Base-by-base conservation (phyloP, 257 asterid species). In the Solanum ossicruentum region DNA sequence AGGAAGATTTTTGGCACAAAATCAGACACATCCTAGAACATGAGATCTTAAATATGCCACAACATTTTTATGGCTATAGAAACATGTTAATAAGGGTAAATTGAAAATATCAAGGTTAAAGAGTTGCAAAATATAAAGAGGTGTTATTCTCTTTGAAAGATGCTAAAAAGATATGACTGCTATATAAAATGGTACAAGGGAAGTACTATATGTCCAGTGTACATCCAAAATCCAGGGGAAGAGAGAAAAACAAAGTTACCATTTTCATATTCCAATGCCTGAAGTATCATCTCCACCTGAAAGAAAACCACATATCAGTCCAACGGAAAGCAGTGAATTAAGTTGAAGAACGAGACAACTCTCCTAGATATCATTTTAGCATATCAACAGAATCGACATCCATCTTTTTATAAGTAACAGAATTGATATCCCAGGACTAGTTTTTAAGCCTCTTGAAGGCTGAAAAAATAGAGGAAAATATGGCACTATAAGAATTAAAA, bases 251-350 rank as follows among this genome's bases (percentile, higher is more conserved):
- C 80, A 72, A 80, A 61, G 66, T 82, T 91, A 94, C 99, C 99
- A 51, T 88, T 93, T 91, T 96, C 99, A 87, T 96, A 96, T 85
- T 96, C 99, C 87, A 92, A 89, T 80, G 98, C 98, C 88, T 96
- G 99, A 89, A 96, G 98, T 89, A 96, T 96, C 98, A 96, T 96
- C 93, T 96, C 99, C 85, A 93, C 97, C 99, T 96, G 92, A 83
- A 87, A 83, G 85, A 43, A 80, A 84, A 20, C 71, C 78, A 45
- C 39, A 3, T 78, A 52, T 52, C 65, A 78, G 26, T 52, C 65
- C 20, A 77, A 47, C 28, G 3, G 82, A 77, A 16, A 51, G 23
- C 26, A 77, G 23, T 5, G 47, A 0, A 77, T 52, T 4, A 77
- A 51, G 82, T 0, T 77, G 57, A 52, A 0, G 4, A 36, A 77